Percentiles rank a stretch among this genome's conserved stretches.
phyloP scores from a whole-genome alignment of 768 basidiomycete species.

The Boletus sp. region DNA sequence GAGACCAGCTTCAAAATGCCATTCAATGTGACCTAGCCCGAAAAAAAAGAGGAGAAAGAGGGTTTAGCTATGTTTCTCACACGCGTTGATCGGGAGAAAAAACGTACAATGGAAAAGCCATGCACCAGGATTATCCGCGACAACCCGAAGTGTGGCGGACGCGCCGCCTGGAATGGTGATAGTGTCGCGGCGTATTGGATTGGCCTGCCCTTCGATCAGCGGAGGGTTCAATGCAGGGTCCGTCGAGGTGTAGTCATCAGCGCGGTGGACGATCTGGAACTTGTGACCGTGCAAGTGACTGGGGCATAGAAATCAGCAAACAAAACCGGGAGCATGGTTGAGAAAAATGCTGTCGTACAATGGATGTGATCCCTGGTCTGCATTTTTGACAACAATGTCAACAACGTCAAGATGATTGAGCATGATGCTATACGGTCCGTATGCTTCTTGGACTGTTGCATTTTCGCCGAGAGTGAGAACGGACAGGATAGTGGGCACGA shows the following conservation, averaged over 20 bases:
- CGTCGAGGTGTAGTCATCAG: constrained; percentile 63
- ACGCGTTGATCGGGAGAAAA: neutral
- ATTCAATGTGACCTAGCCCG: constrained; percentile 70
- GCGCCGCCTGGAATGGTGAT: constrained; percentile 66
- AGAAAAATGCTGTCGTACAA: constrained; percentile 51
- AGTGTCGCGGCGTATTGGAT: constrained; percentile 93
- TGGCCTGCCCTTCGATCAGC: constrained; percentile 69
- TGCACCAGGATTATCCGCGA: constrained; percentile 90
- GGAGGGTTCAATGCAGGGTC: constrained; percentile 82
- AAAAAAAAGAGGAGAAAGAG: neutral
- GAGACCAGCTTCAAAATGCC: constrained; percentile 83
- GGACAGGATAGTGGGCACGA: constrained; percentile 76
- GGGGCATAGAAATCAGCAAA: constrained; percentile 1
- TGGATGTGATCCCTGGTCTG: constrained; percentile 74
- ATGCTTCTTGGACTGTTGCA: constrained; percentile 63
- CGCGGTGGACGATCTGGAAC: constrained; percentile 74
- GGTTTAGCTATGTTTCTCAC: neutral
- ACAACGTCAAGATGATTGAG: constrained; percentile 72
- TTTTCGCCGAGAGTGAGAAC: constrained; percentile 72
- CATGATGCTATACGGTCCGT: constrained; percentile 77
- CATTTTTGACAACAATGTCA: constrained; percentile 73
- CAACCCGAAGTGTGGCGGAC: constrained; percentile 70
- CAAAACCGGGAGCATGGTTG: neutral
- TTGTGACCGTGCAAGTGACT: constrained; percentile 93
- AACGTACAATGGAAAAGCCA: constrained; percentile 81